phyloP scores from a whole-genome alignment of 2,329 filamentous ascomycete species.

The Pseudogymnoascus sp. region DNA sequence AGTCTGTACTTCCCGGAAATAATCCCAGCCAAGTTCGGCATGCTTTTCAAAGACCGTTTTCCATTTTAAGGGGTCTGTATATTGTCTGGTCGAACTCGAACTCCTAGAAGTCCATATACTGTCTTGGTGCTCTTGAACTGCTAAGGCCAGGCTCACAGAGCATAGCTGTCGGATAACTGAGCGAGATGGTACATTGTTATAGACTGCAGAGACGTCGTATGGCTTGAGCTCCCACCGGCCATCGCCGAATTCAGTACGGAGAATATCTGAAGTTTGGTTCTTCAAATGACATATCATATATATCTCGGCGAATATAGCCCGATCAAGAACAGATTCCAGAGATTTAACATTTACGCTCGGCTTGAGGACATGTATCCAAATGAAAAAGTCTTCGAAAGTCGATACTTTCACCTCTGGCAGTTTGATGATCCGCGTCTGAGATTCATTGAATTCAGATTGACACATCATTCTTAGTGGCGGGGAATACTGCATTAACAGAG shows the following conservation, averaged over 20 bases:
- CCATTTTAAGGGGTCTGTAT: background rate
- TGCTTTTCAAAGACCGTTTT: background rate
- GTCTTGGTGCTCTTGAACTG: too few relatives aligned
- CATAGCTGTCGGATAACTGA: conserved; percentile 10
- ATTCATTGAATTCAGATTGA: background rate
- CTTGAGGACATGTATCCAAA: conserved; percentile 11
- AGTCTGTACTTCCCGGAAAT: background rate
- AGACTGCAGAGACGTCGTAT: conserved; percentile 5
- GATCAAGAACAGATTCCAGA: conserved; percentile 4
- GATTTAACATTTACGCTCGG: background rate
- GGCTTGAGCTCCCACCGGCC: conserved; percentile 6
- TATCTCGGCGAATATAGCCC: conserved; percentile 9
- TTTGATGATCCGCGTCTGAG: background rate
- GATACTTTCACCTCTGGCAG: conserved; percentile 8
- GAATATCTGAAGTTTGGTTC: conserved; percentile 11
- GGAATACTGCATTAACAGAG: background rate
- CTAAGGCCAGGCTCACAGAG: background rate
- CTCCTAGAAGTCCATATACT: too few relatives aligned
- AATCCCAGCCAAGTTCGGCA: conserved; percentile 8
- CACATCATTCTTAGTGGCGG: background rate
- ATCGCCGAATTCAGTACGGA: background rate
- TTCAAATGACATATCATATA: conserved; percentile 10
- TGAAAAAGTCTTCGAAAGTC: conserved; percentile 12
- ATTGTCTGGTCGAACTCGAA: background rate
- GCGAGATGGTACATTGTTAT: conserved; percentile 6